Evolutionary conservation across 371 early-diverging fungal genomes (phyloP).

Genomic region (Syncephalastrum sp.): DNA sequence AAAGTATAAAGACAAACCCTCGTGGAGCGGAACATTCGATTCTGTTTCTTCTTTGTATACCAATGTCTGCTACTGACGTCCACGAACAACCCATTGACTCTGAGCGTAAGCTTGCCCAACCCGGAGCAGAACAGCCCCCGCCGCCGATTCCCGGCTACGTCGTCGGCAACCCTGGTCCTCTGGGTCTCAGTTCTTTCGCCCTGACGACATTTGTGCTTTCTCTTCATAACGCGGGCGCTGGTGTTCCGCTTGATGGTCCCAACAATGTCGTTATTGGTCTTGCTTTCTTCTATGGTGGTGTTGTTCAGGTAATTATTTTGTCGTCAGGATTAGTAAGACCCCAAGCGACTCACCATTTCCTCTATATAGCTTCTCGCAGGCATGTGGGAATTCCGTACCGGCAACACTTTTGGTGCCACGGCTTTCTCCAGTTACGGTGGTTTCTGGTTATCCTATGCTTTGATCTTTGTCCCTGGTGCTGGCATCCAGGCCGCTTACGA

Average conservation of each 20-base stretch:
- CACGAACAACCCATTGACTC: too few species aligned
- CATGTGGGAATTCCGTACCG: constrained; percentile 80
- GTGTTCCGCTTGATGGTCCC: constrained; percentile 54
- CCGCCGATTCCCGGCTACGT: constrained; percentile 3
- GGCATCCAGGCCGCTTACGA: constrained; percentile 47
- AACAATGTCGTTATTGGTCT: constrained; percentile 62
- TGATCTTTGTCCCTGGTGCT: constrained; percentile 60
- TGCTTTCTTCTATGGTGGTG: constrained; percentile 80
- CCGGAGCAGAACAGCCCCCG: background rate
- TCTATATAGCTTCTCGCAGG: constrained; percentile 62
- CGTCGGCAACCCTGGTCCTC: constrained; percentile 71
- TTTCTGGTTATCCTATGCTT: constrained; percentile 75
- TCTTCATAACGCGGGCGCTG: constrained; percentile 68
- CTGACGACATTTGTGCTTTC: constrained; percentile 76
- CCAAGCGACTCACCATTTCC: too few species aligned
- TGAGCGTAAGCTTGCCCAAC: background rate
- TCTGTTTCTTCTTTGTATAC: too few species aligned
- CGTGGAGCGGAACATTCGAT: too few species aligned
- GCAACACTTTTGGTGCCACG: constrained; percentile 84
- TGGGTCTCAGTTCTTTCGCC: constrained; percentile 75
- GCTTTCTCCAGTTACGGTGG: constrained; percentile 81
- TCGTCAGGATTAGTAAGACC: too few species aligned
- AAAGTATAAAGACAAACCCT: too few species aligned
- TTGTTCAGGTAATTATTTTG: constrained; percentile 57
- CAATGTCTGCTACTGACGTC: too few species aligned